Evolutionary conservation across 768 basidiomycete species (phyloP).

Genomic region (Suillus luteus): DNA sequence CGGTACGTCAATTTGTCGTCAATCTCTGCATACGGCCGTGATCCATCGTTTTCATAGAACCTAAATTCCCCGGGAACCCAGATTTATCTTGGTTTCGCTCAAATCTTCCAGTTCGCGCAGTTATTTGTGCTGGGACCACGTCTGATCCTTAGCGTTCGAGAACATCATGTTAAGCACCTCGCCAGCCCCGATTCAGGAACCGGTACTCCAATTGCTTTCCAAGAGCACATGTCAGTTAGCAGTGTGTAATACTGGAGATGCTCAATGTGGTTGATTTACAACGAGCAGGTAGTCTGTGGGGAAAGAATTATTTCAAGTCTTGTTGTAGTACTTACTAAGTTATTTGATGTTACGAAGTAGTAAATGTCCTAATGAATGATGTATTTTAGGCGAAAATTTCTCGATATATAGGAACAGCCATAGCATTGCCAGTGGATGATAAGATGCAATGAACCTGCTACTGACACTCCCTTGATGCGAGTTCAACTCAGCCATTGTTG

Average conservation of each 20-base stretch:
- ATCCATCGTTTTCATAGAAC: background rate
- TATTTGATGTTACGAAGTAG: background rate
- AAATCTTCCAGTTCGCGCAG: background rate
- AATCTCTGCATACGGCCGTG: background rate
- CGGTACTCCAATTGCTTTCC: background rate
- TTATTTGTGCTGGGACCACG: constrained; percentile 1
- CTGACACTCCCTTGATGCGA: too few species aligned
- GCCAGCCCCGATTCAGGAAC: background rate
- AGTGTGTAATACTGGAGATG: background rate
- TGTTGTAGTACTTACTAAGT: background rate
- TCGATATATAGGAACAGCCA: too few species aligned
- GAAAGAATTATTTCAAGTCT: background rate
- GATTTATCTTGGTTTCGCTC: background rate
- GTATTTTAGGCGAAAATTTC: background rate
- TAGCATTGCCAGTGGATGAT: too few species aligned
- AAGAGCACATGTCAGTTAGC: background rate
- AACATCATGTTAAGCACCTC: background rate
- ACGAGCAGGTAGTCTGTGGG: background rate
- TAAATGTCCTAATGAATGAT: background rate
- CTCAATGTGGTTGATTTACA: background rate
- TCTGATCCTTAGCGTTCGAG: background rate
- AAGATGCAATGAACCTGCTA: too few species aligned
- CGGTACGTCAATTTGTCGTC: background rate
- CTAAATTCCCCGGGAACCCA: background rate
- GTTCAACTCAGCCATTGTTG: too few species aligned